phyloP scores from a whole-genome alignment of 345 rosid species.

The Erysimum cheiranthoides region DNA sequence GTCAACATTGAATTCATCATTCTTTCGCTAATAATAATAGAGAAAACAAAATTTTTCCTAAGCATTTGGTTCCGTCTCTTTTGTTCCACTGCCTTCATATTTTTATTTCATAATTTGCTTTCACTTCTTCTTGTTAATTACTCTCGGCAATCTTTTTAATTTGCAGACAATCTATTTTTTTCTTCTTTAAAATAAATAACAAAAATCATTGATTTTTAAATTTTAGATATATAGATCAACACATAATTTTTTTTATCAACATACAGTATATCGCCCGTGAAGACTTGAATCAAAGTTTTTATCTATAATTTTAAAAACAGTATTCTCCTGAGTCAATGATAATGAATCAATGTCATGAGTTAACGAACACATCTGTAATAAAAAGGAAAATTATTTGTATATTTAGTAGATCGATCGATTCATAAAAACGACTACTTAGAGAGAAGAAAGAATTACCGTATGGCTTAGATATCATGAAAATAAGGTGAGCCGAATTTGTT shows the following conservation, averaged over 20 bases:
- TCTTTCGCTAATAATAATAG: no score
- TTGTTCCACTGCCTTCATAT: not conserved
- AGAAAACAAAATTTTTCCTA: no score
- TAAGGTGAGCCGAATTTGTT: not conserved
- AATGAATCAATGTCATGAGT: not conserved
- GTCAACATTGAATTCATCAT: no score
- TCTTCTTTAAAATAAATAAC: no score
- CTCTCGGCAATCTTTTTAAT: not conserved
- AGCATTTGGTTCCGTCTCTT: no score
- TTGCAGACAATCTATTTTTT: no score
- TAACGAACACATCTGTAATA: not conserved
- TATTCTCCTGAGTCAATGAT: not conserved
- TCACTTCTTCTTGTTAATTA: not conserved
- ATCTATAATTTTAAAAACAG: not conserved
- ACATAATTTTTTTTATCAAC: not conserved
- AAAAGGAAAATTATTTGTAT: not conserved
- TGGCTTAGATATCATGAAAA: not conserved
- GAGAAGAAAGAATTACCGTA: not conserved
- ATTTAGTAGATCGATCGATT: not conserved
- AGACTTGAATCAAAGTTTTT: not conserved
- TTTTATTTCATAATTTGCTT: not conserved
- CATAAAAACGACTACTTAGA: not conserved
- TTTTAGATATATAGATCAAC: not conserved
- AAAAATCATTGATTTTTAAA: not conserved
- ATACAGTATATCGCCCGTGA: not conserved